A percentile compares a stretch with the other conserved stretches of the same genome.
These are phyloP conservation scores for Ottelia alismoides DNA, from an alignment of 106 monocot species.

Conservation along the genomic window DNA sequence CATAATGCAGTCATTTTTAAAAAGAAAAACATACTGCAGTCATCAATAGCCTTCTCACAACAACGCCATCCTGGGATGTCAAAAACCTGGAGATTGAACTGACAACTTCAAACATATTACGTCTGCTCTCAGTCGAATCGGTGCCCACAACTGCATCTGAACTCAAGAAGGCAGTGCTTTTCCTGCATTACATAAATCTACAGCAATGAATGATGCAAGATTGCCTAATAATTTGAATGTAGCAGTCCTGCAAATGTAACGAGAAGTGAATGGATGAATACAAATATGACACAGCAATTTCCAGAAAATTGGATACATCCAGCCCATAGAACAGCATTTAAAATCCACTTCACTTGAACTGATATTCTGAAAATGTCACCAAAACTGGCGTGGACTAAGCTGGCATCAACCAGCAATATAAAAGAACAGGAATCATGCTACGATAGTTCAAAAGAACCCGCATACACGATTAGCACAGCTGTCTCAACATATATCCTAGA, in stretches of 20 bases:
- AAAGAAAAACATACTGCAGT: slow-evolving; percentile 35
- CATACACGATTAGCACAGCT: too few relatives aligned
- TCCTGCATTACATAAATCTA: slow-evolving; percentile 16
- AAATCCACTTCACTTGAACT: too few relatives aligned
- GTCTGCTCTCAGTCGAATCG: neutral
- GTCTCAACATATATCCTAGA: too few relatives aligned
- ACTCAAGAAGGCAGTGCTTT: slow-evolving; percentile 2
- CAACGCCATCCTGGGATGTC: slow-evolving; percentile 55
- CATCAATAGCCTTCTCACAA: slow-evolving; percentile 72
- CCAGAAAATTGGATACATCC: too few relatives aligned
- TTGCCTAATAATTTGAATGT: neutral
- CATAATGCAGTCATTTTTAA: neutral
- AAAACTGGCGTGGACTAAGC: too few relatives aligned
- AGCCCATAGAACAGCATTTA: too few relatives aligned
- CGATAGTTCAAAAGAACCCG: too few relatives aligned
- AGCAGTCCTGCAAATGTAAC: neutral
- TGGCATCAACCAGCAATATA: too few relatives aligned
- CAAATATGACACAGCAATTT: neutral
- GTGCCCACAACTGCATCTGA: neutral
- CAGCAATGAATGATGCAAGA: neutral
- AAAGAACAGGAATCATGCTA: too few relatives aligned
- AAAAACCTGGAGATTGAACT: slow-evolving; percentile 47
- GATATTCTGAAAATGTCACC: too few relatives aligned
- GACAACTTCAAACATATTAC: slow-evolving; percentile 14
- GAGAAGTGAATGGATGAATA: neutral